A percentile compares a stretch with the other conserved stretches of the same genome.
Conservation (phyloP, 2,329 filamentous ascomycete genomes). For the Coleophoma crateriformis region DNA sequence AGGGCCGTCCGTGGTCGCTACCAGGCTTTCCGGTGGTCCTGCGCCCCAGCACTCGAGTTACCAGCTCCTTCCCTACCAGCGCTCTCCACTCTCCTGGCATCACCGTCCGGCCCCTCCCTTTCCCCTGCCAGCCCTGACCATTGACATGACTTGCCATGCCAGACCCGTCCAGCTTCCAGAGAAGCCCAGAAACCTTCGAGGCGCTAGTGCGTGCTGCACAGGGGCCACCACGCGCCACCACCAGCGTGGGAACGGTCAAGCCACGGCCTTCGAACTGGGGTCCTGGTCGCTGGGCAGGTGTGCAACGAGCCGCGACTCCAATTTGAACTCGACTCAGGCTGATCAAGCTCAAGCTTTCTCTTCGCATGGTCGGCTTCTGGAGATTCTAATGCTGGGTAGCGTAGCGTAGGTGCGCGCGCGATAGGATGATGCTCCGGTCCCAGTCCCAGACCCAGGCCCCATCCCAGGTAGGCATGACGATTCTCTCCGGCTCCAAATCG, state of each 20-base stretch:
- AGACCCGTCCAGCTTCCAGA: too few species aligned
- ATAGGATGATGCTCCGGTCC: neutral
- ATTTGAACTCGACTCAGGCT: neutral
- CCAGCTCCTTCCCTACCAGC: too few species aligned
- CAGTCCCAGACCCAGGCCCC: neutral
- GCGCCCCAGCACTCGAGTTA: too few species aligned
- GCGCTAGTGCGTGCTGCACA: neutral
- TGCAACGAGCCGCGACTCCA: neutral
- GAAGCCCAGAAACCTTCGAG: too few species aligned
- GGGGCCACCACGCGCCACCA: neutral
- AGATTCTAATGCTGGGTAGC: neutral
- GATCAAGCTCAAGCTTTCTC: too few species aligned
- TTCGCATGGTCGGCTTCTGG: neutral
- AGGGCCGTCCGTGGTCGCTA: too few species aligned
- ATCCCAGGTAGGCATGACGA: neutral
- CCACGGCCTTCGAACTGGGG: neutral
- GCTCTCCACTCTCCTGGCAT: too few species aligned
- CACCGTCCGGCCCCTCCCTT: too few species aligned
- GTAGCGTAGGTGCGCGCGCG: neutral
- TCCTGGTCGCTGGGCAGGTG: neutral
- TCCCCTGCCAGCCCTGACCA: too few species aligned
- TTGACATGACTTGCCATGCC: too few species aligned
- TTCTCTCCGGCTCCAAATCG: neutral
- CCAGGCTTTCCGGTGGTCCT: too few species aligned
- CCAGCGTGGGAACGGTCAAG: neutral